These are phyloP conservation scores for Myxozyma monticola DNA, from an alignment of 805 yeast genomes.

Conservation along the genomic window DNA sequence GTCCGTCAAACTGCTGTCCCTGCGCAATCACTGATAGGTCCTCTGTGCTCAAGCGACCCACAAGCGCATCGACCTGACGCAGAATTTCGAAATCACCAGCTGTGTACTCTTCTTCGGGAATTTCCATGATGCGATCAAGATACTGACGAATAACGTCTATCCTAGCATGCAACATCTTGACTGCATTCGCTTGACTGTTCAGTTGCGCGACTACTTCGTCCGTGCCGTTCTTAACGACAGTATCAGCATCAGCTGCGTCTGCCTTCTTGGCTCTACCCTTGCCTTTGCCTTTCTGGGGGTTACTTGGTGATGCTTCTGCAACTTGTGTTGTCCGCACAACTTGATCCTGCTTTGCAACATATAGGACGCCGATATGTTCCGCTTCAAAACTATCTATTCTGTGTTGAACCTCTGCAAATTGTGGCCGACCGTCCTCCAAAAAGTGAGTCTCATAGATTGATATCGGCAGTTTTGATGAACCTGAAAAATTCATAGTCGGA, in stretches of 20 bases:
- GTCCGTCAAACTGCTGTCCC: slow-evolving; percentile 33
- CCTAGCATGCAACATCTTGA: slow-evolving; percentile 32
- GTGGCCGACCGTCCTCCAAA: slow-evolving; percentile 17
- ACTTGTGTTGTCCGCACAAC: slow-evolving; percentile 4
- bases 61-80: slow-evolving; percentile 30
- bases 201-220: slow-evolving; percentile 26
- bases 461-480: slow-evolving; percentile 18
- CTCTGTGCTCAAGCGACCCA: slow-evolving; percentile 26
- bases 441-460: slow-evolving; percentile 23
- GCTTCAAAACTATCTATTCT: slow-evolving; percentile 27
- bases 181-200: slow-evolving; percentile 33
- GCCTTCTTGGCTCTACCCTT: not conserved
- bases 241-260: not conserved
- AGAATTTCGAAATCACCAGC: slow-evolving; percentile 29
- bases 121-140: slow-evolving; percentile 25
- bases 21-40: slow-evolving; percentile 13
- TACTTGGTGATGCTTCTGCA: not conserved
- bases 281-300: not conserved
- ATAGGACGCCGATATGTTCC: slow-evolving; percentile 29
- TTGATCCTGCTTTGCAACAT: slow-evolving; percentile 26
- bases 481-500: slow-evolving; percentile 1
- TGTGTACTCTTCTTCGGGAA: slow-evolving; percentile 12
- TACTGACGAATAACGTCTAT: slow-evolving; percentile 30
- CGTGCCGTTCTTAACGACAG: not conserved
- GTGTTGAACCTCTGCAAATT: slow-evolving; percentile 22